These are phyloP conservation scores for Tuber microsphaerosporum DNA, from an alignment of 495 filamentous ascomycete species.

Conservation along the genomic window DNA sequence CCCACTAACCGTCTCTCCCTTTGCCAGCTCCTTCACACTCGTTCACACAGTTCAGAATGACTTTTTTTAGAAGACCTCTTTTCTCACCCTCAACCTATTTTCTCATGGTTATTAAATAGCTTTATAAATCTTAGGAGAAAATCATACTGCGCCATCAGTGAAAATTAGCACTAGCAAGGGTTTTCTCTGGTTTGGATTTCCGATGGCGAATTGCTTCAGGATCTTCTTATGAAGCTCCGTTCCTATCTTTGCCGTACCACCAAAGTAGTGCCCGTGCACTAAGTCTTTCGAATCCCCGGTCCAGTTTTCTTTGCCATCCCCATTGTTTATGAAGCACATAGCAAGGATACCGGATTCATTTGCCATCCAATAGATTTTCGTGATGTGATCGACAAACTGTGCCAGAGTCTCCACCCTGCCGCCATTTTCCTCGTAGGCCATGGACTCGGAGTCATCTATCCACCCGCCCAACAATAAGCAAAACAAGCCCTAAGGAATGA, in stretches of 20 bases:
- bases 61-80: background rate
- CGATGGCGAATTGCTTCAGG: constrained; percentile 50
- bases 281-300: constrained; percentile 34
- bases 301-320: constrained; percentile 51
- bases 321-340: constrained; percentile 64
- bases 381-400: constrained; percentile 54
- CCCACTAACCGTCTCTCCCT: too few relatives aligned
- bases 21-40: background rate
- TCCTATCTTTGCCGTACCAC: constrained; percentile 59
- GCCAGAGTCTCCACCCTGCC: constrained; percentile 55
- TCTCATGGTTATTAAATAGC: too few relatives aligned
- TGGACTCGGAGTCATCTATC: constrained; percentile 29
- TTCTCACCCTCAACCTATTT: too few relatives aligned
- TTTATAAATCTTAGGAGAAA: too few relatives aligned
- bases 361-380: constrained; percentile 26
- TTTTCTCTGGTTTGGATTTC: constrained; percentile 19
- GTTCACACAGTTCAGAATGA: background rate
- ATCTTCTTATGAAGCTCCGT: constrained; percentile 55
- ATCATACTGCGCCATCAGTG: constrained; percentile 13
- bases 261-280: constrained; percentile 46
- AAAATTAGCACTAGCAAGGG: constrained; percentile 18
- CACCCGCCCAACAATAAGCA: too few relatives aligned
- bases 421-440: constrained; percentile 53
- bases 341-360: constrained; percentile 20
- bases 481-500: background rate